Evolutionary conservation across 331 rosid genomes (phyloP), one percentile per base, ranked within the genome.

Genomic region (Quercus tomentella): DNA sequence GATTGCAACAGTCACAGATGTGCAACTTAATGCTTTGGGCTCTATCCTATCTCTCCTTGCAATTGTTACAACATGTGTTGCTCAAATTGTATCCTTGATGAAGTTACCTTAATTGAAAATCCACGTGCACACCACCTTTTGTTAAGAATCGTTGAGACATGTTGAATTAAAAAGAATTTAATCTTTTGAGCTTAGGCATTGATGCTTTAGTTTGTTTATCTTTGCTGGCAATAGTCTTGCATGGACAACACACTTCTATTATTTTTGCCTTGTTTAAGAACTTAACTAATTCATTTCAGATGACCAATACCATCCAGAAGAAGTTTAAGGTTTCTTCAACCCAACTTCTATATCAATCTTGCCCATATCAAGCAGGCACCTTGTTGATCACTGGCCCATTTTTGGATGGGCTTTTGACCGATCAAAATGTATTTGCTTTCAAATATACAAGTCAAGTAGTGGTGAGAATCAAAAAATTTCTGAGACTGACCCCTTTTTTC

Each of bases 231-330:
- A 18, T 33, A 2, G 1, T 67, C 52, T 67, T 67, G 52, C 28
- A 67, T 67, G 51, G 16, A 30, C 45, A 65, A 35, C 72, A 35
- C 41, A 31, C 6, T 17, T 67, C 17, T 20, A 20, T 20, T n/a
- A 67, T 30, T 25, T 67, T 16, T 6, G 0, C 88, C 79, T 85
- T 85, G 78, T 88, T 86, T 74, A 51, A 69, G 80, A 78, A 84
- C 97, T 93, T 93, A 85, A 95, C 84, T 76, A 79, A 86, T 78
- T 31, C 11, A 72, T 79, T 70, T 83, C 87, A 96, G 99, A 91
- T 96, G 99, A 96, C 99, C 71, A 96, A 96, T 77, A 91, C 94
- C 69, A 96, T 96, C 84, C 99, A 96, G 88, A 96, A 91, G 90
- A 96, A 90, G 90, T 96, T 84, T 81, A 93, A 91, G 86, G 99